Evolutionary conservation across 2,329 filamentous ascomycete species (phyloP).

Genomic region (Fusarium brachygibbosum): DNA sequence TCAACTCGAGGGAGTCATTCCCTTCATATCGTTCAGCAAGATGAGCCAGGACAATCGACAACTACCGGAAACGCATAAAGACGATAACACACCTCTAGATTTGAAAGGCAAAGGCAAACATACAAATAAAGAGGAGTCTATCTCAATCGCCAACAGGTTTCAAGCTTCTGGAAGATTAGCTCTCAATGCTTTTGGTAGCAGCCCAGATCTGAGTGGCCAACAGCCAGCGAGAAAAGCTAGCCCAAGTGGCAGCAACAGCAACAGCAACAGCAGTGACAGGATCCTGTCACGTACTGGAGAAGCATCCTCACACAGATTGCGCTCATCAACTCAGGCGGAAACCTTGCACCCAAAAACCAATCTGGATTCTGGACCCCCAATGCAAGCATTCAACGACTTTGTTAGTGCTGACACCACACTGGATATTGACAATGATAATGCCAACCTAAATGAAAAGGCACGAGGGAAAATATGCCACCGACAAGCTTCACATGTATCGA

Average conservation of each 20-base stretch:
- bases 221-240: slow-evolving; percentile 41
- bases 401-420: slow-evolving; percentile 33
- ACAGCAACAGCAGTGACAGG: slow-evolving; percentile 22
- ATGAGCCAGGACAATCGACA: slow-evolving; percentile 30
- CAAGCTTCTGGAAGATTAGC: slow-evolving; percentile 49
- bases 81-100: slow-evolving; percentile 9
- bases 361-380: slow-evolving; percentile 50
- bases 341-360: slow-evolving; percentile 33
- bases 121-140: slow-evolving; percentile 26
- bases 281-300: slow-evolving; percentile 33
- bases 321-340: slow-evolving; percentile 29
- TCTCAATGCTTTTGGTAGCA: slow-evolving; percentile 45
- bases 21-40: slow-evolving; percentile 16
- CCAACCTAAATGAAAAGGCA: background rate
- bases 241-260: slow-evolving; percentile 21
- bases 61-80: slow-evolving; percentile 1
- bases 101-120: slow-evolving; percentile 41
- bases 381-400: slow-evolving; percentile 50
- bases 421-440: slow-evolving; percentile 17
- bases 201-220: slow-evolving; percentile 33
- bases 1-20: background rate
- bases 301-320: slow-evolving; percentile 43
- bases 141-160: slow-evolving; percentile 44
- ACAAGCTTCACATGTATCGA: background rate
- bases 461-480: background rate